phyloP scores from a whole-genome alignment of 371 early-diverging fungal species.

The Batkoa obscura region DNA sequence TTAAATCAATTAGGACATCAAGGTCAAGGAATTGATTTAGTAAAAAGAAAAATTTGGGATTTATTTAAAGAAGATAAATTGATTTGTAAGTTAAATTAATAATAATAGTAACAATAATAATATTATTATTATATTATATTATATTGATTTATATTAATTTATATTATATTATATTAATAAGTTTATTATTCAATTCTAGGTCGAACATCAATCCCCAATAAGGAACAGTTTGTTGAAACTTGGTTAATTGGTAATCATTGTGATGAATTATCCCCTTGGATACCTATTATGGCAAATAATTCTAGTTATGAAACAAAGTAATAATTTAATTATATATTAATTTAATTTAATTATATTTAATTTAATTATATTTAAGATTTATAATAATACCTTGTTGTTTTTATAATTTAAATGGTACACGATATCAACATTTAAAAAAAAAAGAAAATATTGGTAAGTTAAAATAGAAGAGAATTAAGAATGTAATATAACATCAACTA shows the following conservation, averaged over 20 bases:
- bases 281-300: constrained; percentile 52
- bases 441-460: constrained; percentile 23
- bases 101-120: too few species aligned
- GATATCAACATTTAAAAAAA: constrained; percentile 15
- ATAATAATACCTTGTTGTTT: constrained; percentile 70
- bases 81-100: background rate
- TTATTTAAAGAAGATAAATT: constrained; percentile 11
- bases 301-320: constrained; percentile 35
- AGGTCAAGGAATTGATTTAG: constrained; percentile 67
- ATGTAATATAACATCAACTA: too few species aligned
- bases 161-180: too few species aligned
- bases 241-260: constrained; percentile 87
- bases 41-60: constrained; percentile 59
- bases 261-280: constrained; percentile 79
- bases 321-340: constrained; percentile 9
- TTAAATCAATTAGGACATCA: constrained; percentile 53
- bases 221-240: too few species aligned
- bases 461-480: too few species aligned
- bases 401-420: constrained; percentile 43
- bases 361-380: constrained; percentile 19
- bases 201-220: too few species aligned
- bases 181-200: too few species aligned
- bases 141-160: too few species aligned
- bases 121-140: too few species aligned
- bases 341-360: constrained; percentile 7